Base-by-base conservation (phyloP, 1,284 basidiomycete genomes). In the Anthracocystis walkeri region DNA sequence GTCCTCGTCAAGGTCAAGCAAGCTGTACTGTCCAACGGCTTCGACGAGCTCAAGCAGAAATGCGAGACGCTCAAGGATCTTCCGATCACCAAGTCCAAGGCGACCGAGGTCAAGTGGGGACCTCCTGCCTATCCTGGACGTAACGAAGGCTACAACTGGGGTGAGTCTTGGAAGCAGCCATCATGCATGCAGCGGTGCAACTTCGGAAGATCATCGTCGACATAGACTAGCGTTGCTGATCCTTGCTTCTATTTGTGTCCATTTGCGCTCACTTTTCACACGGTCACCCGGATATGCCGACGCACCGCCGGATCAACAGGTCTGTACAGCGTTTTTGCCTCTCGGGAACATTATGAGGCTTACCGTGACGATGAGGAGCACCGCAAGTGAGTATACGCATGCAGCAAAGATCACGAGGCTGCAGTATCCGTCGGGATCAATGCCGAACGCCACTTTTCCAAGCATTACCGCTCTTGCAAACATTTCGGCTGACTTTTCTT, bases 331-430 rank as follows among this genome's bases (percentile, higher is more conserved):
- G 65, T 72, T 4, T 82, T 82, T 58, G 74, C 60, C 23, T 69
- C 66, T 27, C 62, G 66, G 12, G 74, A 76, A 40, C 75, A 75
- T 48, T 78, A 80, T 41, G 77, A 77, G 64, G 69, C 67, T 12
- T 82, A 82, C 61, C 71, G 75, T 40, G 80, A 79, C 29, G 80
- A 82, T 41, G 75, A 77, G n/a, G 80, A 80, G 45, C 80, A 82
- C 68, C 72, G 69, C n/a, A 75, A 80, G 80, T 82, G 58, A 59
- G 80, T 81, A 44, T 40, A 49, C 31, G 21, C 49, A 50, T 4
- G 16, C 54, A 16, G 48, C 29, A n/a, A 49, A 31, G 21, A 27
- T 45, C 31, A 11, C 33, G 29, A 51, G 31, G 18, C 48, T 11
- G 4, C 2, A 23, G 7, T 25, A 38, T 21, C 23, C 10, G 18